phyloP scores from a whole-genome alignment of 2,329 filamentous ascomycete genomes.

The Diaporthe eres region DNA sequence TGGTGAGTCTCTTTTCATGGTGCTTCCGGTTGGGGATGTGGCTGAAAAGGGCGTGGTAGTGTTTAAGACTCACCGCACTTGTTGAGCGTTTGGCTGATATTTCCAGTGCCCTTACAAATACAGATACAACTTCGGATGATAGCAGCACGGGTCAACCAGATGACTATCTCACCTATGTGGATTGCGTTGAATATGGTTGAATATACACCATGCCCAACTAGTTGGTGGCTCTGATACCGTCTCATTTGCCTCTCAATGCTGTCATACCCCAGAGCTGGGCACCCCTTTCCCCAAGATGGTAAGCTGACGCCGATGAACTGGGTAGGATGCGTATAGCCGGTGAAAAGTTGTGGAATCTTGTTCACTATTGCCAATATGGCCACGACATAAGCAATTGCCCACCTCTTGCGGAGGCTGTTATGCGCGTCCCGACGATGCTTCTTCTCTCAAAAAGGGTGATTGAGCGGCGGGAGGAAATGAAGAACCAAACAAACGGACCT shows the following conservation, averaged over 20 bases:
- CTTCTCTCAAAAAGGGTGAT: conserved; percentile 10
- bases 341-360: background rate
- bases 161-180: too few relatives aligned
- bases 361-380: conserved; percentile 32
- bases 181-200: background rate
- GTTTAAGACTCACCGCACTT: background rate
- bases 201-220: background rate
- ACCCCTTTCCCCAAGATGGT: background rate
- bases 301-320: conserved; percentile 20
- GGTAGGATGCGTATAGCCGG: background rate
- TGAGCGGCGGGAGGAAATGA: conserved; percentile 18
- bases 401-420: background rate
- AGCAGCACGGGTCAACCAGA: background rate
- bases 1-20: background rate
- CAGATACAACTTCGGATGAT: background rate
- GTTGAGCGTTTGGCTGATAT: background rate
- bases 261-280: conserved; percentile 23
- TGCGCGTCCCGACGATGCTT: conserved; percentile 7
- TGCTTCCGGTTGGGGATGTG: background rate
- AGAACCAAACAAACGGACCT: background rate
- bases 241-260: background rate
- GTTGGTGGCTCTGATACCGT: background rate
- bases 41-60: background rate
- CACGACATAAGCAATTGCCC: background rate
- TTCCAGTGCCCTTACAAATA: too few relatives aligned